Percentiles rank a stretch among this genome's conserved stretches.
These are phyloP conservation scores for Solioccasus polychromus DNA, from an alignment of 768 basidiomycete species.

Conservation along the genomic window DNA sequence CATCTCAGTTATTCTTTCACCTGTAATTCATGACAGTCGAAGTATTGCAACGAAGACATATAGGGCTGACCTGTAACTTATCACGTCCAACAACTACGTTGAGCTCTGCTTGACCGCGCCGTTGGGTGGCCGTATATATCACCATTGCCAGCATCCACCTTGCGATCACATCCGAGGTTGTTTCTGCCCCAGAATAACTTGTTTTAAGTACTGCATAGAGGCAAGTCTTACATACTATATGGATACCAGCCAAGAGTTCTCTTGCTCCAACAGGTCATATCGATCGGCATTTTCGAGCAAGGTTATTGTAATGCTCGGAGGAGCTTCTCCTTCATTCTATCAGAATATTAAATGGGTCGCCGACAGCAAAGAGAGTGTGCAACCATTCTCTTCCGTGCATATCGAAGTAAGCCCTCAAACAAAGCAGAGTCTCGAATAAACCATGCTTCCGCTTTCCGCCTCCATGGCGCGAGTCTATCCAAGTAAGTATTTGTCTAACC, in stretches of 20 bases:
- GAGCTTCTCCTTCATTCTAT: slow-evolving; percentile 3
- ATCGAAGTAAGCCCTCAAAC: slow-evolving; percentile 1
- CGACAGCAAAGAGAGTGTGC: not conserved
- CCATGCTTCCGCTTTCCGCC: slow-evolving; percentile 1
- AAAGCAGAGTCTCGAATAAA: not conserved
- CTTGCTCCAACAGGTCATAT: slow-evolving; percentile 5
- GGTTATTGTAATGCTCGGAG: not conserved
- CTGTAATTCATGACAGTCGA: too few relatives aligned
- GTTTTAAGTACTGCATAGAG: not conserved
- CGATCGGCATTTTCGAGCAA: slow-evolving; percentile 1
- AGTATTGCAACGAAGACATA: too few relatives aligned
- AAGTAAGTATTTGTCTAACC: not conserved
- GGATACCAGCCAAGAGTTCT: slow-evolving; percentile 15
- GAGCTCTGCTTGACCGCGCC: slow-evolving; percentile 23
- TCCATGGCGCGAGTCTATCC: slow-evolving; percentile 6
- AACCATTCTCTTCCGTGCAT: slow-evolving; percentile 3
- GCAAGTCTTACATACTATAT: slow-evolving; percentile 8
- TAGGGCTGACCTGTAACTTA: slow-evolving; percentile 10
- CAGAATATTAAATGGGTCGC: not conserved
- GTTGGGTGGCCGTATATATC: slow-evolving; percentile 24
- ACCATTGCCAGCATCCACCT: slow-evolving; percentile 27
- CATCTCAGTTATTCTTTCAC: slow-evolving; percentile 8
- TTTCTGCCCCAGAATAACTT: slow-evolving; percentile 1
- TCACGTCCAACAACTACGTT: slow-evolving; percentile 22
- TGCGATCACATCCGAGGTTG: slow-evolving; percentile 3